phyloP scores from a whole-genome alignment of 164 flowering plant species.

The Euptelea pleiosperma region DNA sequence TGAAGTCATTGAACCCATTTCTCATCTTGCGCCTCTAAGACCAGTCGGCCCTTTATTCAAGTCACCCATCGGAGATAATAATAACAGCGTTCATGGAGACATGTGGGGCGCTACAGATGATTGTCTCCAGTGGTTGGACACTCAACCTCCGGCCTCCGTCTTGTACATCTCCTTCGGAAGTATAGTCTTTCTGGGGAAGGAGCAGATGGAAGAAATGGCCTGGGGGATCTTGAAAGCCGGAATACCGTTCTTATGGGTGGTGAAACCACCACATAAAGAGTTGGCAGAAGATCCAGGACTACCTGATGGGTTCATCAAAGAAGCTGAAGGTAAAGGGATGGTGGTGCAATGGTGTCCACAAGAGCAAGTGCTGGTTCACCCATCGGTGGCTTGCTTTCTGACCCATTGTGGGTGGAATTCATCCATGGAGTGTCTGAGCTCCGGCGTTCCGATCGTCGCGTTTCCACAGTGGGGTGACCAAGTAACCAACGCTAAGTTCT shows the following conservation, averaged over 20 bases:
- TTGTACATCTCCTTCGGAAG: conserved; percentile 70
- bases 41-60: conserved; percentile 67
- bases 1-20: conserved; percentile 37
- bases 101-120: conserved; percentile 37
- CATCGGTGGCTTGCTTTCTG: conserved; percentile 55
- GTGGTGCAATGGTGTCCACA: conserved; percentile 72
- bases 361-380: conserved; percentile 54
- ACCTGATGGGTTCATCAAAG: conserved; percentile 51
- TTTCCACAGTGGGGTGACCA: conserved; percentile 81
- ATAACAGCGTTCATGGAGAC: conserved; percentile 34
- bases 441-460: conserved; percentile 54
- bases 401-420: conserved; percentile 94
- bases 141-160: conserved; percentile 40
- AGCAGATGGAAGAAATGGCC: conserved; percentile 63
- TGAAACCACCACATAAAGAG: conserved; percentile 29
- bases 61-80: not conserved
- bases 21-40: conserved; percentile 32
- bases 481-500: conserved; percentile 54
- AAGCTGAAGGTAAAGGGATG: conserved; percentile 45
- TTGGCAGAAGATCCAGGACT: conserved; percentile 9
- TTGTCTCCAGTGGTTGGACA: conserved; percentile 55
- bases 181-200: conserved; percentile 34
- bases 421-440: conserved; percentile 47
- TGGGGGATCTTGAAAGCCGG: conserved; percentile 41
- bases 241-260: conserved; percentile 57